Percentiles rank a stretch among this genome's conserved stretches.
These are phyloP conservation scores for Cystobasidium sp. DNA, from an alignment of 1,284 basidiomycete genomes.

Conservation along the genomic window DNA sequence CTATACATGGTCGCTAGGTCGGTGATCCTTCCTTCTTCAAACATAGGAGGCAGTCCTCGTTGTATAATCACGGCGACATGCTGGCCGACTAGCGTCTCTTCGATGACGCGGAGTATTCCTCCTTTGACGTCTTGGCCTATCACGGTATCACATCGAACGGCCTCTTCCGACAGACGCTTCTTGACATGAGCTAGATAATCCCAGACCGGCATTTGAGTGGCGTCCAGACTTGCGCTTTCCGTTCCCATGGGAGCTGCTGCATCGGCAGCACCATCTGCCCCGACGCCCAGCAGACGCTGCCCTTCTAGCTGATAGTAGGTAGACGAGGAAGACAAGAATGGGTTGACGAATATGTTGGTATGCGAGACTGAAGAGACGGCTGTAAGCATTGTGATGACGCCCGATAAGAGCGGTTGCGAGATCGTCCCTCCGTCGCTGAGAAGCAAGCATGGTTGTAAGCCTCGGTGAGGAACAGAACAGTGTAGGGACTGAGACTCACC, in stretches of 20 bases:
- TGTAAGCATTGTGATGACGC: constrained; percentile 47
- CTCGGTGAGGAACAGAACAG: background rate
- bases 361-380: constrained; percentile 46
- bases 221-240: constrained; percentile 21
- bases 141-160: constrained; percentile 62
- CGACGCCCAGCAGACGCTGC: constrained; percentile 10
- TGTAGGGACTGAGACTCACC: constrained; percentile 37
- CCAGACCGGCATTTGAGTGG: constrained; percentile 25
- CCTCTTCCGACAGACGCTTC: constrained; percentile 64
- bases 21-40: constrained; percentile 63
- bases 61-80: constrained; percentile 49
- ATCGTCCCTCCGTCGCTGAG: constrained; percentile 47
- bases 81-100: constrained; percentile 47
- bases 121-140: constrained; percentile 54
- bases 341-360: constrained; percentile 45
- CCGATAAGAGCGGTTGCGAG: constrained; percentile 44
- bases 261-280: background rate
- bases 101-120: constrained; percentile 41
- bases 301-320: constrained; percentile 33
- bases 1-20: constrained; percentile 33
- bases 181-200: constrained; percentile 65
- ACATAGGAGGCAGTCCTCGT: constrained; percentile 44
- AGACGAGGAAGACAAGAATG: constrained; percentile 47
- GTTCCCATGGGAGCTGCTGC: constrained; percentile 29
- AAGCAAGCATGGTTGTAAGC: background rate